phyloP scores from a whole-genome alignment of 2,329 filamentous ascomycete species.

The Trichophyton rubrum region DNA sequence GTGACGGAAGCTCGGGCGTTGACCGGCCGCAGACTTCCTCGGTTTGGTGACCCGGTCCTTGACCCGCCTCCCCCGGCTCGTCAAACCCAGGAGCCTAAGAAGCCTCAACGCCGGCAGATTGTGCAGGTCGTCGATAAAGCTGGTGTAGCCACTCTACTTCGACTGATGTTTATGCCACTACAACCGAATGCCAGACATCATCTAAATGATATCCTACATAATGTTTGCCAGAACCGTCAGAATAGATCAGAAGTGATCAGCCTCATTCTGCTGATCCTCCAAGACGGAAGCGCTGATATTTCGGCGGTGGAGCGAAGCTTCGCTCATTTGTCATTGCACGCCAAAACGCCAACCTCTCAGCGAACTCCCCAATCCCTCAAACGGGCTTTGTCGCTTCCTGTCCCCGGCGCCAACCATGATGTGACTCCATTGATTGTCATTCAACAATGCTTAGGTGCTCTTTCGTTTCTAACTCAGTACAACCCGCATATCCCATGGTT shows the following conservation, averaged over 20 bases:
- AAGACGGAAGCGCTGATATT: slow-evolving; percentile 89
- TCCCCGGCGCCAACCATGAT: slow-evolving; percentile 56
- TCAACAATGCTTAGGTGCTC: slow-evolving; percentile 79
- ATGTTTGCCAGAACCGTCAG: slow-evolving; percentile 92
- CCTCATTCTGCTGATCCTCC: slow-evolving; percentile 80
- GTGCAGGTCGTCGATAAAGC: slow-evolving; percentile 96
- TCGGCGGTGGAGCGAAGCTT: slow-evolving; percentile 92
- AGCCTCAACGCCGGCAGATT: slow-evolving; percentile 63
- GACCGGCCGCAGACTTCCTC: slow-evolving; percentile 42
- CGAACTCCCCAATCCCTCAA: slow-evolving; percentile 76
- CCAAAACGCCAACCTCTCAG: slow-evolving; percentile 63
- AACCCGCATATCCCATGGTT: slow-evolving; percentile 81
- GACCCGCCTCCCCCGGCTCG: slow-evolving; percentile 17
- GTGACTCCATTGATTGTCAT: slow-evolving; percentile 90
- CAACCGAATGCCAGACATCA: slow-evolving; percentile 74
- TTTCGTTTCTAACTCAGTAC: slow-evolving; percentile 71
- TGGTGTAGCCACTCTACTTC: slow-evolving; percentile 85
- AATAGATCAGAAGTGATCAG: slow-evolving; percentile 90
- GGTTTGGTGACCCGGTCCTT: slow-evolving; percentile 36
- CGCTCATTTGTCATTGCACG: slow-evolving; percentile 78
- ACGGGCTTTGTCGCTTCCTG: slow-evolving; percentile 55
- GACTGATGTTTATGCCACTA: slow-evolving; percentile 96
- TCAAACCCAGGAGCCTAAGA: slow-evolving; percentile 42
- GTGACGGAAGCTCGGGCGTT: slow-evolving; percentile 73
- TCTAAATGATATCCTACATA: slow-evolving; percentile 74